phyloP scores from a whole-genome alignment of 2,329 filamentous ascomycete species.

The Sporothrix dimorphospora region DNA sequence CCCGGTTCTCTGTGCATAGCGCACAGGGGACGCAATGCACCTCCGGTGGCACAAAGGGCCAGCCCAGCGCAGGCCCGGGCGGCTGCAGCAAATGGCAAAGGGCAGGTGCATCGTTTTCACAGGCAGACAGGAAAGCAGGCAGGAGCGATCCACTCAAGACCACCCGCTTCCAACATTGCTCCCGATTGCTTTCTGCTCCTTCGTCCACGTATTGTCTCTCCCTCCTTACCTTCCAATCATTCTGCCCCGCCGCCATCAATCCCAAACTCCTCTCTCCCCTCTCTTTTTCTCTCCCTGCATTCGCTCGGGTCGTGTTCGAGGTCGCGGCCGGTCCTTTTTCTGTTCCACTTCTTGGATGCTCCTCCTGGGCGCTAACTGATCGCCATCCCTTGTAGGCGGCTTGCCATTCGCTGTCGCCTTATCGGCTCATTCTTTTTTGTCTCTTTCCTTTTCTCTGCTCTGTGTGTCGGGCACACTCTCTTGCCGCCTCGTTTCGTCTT shows the following conservation, averaged over 20 bases:
- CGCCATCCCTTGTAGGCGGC: slow-evolving; percentile 5
- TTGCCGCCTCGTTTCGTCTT: slow-evolving; percentile 1
- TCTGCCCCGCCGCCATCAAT: slow-evolving; percentile 30
- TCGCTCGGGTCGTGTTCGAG: slow-evolving; percentile 27
- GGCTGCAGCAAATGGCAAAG: neutral
- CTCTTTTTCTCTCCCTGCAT: slow-evolving; percentile 30
- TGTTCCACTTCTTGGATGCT: slow-evolving; percentile 18
- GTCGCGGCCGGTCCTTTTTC: slow-evolving; percentile 22
- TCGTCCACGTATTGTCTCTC: slow-evolving; percentile 20
- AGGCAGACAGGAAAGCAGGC: neutral
- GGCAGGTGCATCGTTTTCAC: neutral
- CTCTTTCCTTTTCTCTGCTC: neutral
- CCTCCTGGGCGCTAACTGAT: slow-evolving; percentile 26
- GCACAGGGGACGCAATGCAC: slow-evolving; percentile 10
- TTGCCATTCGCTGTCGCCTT: slow-evolving; percentile 20
- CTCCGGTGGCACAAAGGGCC: slow-evolving; percentile 19
- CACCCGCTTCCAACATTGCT: neutral
- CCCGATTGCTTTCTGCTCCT: neutral
- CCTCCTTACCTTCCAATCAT: slow-evolving; percentile 26
- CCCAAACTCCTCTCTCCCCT: slow-evolving; percentile 27
- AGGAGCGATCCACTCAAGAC: slow-evolving; percentile 4
- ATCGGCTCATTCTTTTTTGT: slow-evolving; percentile 3
- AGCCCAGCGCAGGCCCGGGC: slow-evolving; percentile 12
- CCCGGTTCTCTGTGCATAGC: neutral
- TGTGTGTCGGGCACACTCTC: neutral